These are phyloP conservation scores for Celoporthe dispersa DNA, from an alignment of 2,329 filamentous ascomycete genomes.

Conservation along the genomic window DNA sequence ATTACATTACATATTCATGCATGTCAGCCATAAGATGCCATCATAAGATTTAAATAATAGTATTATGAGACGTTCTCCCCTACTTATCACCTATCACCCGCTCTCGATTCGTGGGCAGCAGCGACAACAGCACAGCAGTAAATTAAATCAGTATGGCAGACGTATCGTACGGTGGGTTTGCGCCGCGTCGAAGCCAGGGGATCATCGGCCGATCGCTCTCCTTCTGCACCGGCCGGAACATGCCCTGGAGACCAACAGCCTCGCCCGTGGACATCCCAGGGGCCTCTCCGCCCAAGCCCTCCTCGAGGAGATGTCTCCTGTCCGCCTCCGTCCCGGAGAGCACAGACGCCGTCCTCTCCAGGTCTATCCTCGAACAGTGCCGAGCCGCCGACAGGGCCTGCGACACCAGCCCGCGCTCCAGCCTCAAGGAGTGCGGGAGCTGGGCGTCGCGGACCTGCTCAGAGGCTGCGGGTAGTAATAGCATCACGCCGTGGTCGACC, in stretches of 20 bases:
- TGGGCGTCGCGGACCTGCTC: slow-evolving; percentile 20
- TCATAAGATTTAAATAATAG: too few species aligned
- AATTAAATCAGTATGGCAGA: slow-evolving; percentile 6
- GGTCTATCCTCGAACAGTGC: slow-evolving; percentile 25
- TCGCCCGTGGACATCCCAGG: slow-evolving; percentile 19
- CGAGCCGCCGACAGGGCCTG: slow-evolving; percentile 12
- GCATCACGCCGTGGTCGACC: slow-evolving; percentile 14
- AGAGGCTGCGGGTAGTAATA: slow-evolving; percentile 6
- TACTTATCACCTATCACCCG: too few species aligned
- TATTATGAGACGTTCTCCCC: too few species aligned
- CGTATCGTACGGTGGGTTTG: background rate
- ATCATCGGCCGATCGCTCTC: slow-evolving; percentile 1
- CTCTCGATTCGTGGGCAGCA: background rate
- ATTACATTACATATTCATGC: background rate
- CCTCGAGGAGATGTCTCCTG: slow-evolving; percentile 1
- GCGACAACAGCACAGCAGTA: background rate
- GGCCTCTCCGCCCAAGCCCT: background rate
- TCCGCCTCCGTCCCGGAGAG: slow-evolving; percentile 20
- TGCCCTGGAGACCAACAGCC: slow-evolving; percentile 11
- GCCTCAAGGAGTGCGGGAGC: slow-evolving; percentile 12
- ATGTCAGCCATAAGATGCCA: background rate
- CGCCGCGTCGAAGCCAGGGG: background rate
- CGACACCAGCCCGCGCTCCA: slow-evolving; percentile 8
- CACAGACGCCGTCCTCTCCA: slow-evolving; percentile 18
- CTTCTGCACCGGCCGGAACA: background rate